Conservation (phyloP, 805 yeast species). For the Hagleromyces aurorensis region DNA sequence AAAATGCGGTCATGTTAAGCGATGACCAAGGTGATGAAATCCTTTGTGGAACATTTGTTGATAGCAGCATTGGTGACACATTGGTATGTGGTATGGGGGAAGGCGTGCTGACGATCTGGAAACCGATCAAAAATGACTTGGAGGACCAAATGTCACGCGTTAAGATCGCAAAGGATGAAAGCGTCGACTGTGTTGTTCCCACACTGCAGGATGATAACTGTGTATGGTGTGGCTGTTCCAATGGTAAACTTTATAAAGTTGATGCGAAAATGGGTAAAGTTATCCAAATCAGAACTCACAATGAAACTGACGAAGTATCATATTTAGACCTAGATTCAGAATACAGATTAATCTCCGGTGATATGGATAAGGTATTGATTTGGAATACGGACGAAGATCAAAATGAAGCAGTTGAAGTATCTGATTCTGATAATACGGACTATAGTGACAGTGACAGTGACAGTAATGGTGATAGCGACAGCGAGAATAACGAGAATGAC, state of each 20-base stretch:
- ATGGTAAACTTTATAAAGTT: slow-evolving; percentile 63
- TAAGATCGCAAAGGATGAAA: slow-evolving; percentile 56
- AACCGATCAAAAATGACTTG: slow-evolving; percentile 55
- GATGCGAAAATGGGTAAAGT: slow-evolving; percentile 58
- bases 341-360: slow-evolving; percentile 72
- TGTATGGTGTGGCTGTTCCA: slow-evolving; percentile 74
- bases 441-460: slow-evolving; percentile 7
- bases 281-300: slow-evolving; percentile 59
- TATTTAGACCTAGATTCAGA: slow-evolving; percentile 72
- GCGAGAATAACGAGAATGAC: slow-evolving; percentile 20
- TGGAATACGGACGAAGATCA: slow-evolving; percentile 48
- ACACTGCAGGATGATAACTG: slow-evolving; percentile 40
- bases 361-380: slow-evolving; percentile 72
- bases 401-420: slow-evolving; percentile 20
- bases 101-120: slow-evolving; percentile 86
- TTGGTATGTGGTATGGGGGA: slow-evolving; percentile 84
- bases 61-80: slow-evolving; percentile 52
- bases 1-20: slow-evolving; percentile 50
- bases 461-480: slow-evolving; percentile 2
- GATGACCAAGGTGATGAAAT: slow-evolving; percentile 94
- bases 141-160: slow-evolving; percentile 76
- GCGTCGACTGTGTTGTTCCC: slow-evolving; percentile 63
- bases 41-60: slow-evolving; percentile 64
- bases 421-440: slow-evolving; percentile 7
- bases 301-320: slow-evolving; percentile 63